A percentile compares a stretch with the other conserved stretches of the same genome.
These are phyloP conservation scores for Phytophthora colocasiae DNA, from an alignment of 352 stramenopile species.

Conservation along the genomic window DNA sequence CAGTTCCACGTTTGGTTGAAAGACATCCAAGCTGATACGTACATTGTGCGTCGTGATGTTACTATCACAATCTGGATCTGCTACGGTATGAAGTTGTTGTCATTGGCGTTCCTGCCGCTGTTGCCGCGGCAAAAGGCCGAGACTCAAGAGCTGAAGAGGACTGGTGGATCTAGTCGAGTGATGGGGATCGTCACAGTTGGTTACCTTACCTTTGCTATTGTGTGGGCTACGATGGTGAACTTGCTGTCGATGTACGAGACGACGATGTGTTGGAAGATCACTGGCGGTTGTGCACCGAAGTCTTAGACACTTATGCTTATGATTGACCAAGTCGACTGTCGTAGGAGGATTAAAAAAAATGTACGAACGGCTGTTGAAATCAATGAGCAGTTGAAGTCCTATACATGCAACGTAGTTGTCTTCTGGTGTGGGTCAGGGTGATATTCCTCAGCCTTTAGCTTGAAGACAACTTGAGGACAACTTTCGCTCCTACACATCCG, in stretches of 20 bases:
- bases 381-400: too few species aligned
- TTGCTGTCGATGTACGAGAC: slow-evolving; percentile 55
- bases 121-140: slow-evolving; percentile 58
- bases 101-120: slow-evolving; percentile 54
- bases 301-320: slow-evolving; percentile 11
- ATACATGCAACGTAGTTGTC: too few species aligned
- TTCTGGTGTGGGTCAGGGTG: too few species aligned
- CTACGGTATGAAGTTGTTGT: slow-evolving; percentile 64
- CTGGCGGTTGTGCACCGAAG: slow-evolving; percentile 49
- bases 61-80: slow-evolving; percentile 68
- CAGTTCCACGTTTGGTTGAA: slow-evolving; percentile 60
- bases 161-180: slow-evolving; percentile 43
- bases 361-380: too few species aligned
- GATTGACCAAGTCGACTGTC: too few species aligned
- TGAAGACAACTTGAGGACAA: background rate
- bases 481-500: background rate
- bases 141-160: slow-evolving; percentile 54
- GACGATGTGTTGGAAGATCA: slow-evolving; percentile 71
- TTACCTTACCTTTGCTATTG: slow-evolving; percentile 44
- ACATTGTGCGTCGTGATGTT: slow-evolving; percentile 55
- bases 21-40: slow-evolving; percentile 55
- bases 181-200: slow-evolving; percentile 47
- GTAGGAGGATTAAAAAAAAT: too few species aligned
- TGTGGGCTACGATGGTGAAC: slow-evolving; percentile 53
- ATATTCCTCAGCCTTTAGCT: too few species aligned